These are phyloP conservation scores for Fusarium humuli DNA, from an alignment of 2,329 filamentous ascomycete genomes.

Conservation along the genomic window DNA sequence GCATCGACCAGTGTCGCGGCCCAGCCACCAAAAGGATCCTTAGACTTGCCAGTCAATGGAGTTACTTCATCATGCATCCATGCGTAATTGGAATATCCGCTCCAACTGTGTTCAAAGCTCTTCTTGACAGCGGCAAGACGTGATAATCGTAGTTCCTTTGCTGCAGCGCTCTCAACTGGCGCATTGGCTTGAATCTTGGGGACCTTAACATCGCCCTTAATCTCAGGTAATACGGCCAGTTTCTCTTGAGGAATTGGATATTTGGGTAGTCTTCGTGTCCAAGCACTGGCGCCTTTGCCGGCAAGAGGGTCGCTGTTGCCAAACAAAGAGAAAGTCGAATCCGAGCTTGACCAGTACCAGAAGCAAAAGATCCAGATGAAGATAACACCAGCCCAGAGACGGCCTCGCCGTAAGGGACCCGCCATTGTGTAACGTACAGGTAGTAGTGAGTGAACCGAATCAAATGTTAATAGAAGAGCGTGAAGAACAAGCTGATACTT, in stretches of 20 bases:
- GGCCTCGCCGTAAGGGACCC: constrained; percentile 40
- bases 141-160: constrained; percentile 49
- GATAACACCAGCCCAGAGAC: constrained; percentile 44
- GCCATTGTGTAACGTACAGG: constrained; percentile 28
- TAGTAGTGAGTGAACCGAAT: constrained; percentile 17
- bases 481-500: constrained; percentile 22
- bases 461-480: constrained; percentile 15
- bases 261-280: constrained; percentile 38
- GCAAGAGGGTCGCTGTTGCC: constrained; percentile 38
- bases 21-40: constrained; percentile 73
- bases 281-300: constrained; percentile 41
- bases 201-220: constrained; percentile 38
- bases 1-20: constrained; percentile 72
- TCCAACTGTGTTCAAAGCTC: constrained; percentile 67
- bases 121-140: constrained; percentile 60
- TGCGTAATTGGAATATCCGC: constrained; percentile 69
- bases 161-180: constrained; percentile 48
- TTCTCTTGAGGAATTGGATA: constrained; percentile 43
- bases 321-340: constrained; percentile 30
- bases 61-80: constrained; percentile 73
- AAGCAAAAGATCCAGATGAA: constrained; percentile 43
- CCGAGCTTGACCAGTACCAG: constrained; percentile 41
- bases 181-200: constrained; percentile 49
- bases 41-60: constrained; percentile 63
- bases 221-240: constrained; percentile 51